phyloP scores from a whole-genome alignment of 2,329 filamentous ascomycete species.

The Ramichloridium luteum region DNA sequence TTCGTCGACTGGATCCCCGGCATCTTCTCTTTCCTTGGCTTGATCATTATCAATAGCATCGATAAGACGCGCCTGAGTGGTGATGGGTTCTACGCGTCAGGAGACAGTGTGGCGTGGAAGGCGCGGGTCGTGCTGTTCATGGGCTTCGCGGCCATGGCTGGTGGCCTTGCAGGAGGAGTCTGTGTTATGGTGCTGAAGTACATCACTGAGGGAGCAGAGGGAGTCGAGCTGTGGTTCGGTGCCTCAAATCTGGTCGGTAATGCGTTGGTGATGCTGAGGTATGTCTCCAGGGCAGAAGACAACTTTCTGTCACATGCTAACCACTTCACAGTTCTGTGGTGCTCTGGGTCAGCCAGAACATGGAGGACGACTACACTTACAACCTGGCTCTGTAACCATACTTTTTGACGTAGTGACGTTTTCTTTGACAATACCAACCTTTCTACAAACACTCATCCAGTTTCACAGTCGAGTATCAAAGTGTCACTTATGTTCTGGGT shows the following conservation, averaged over 20 bases:
- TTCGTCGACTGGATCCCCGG: conserved; percentile 62
- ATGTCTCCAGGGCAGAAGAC: conserved; percentile 18
- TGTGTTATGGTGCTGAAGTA: conserved; percentile 59
- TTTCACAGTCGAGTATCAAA: too few relatives aligned
- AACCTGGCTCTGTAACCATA: conserved; percentile 46
- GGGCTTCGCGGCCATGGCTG: conserved; percentile 57
- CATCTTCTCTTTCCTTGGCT: conserved; percentile 56
- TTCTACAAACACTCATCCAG: too few relatives aligned
- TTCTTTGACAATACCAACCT: too few relatives aligned
- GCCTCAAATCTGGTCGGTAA: conserved; percentile 55
- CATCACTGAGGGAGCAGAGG: conserved; percentile 45
- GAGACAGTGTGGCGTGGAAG: conserved; percentile 56
- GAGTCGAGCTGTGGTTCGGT: conserved; percentile 54
- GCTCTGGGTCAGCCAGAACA: conserved; percentile 59
- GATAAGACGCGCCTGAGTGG: conserved; percentile 54
- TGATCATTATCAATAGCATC: conserved; percentile 62
- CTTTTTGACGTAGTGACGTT: too few relatives aligned
- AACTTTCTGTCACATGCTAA: conserved; percentile 11
- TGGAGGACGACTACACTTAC: conserved; percentile 62
- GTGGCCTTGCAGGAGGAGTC: conserved; percentile 54
- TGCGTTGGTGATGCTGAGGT: conserved; percentile 55
- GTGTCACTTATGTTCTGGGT: too few relatives aligned
- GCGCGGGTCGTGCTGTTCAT: conserved; percentile 55
- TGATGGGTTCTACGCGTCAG: conserved; percentile 52
- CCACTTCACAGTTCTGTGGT: conserved; percentile 43